Base-by-base conservation (phyloP, 208 protist genomes). In the Acanthamoeba lenticulata region DNA sequence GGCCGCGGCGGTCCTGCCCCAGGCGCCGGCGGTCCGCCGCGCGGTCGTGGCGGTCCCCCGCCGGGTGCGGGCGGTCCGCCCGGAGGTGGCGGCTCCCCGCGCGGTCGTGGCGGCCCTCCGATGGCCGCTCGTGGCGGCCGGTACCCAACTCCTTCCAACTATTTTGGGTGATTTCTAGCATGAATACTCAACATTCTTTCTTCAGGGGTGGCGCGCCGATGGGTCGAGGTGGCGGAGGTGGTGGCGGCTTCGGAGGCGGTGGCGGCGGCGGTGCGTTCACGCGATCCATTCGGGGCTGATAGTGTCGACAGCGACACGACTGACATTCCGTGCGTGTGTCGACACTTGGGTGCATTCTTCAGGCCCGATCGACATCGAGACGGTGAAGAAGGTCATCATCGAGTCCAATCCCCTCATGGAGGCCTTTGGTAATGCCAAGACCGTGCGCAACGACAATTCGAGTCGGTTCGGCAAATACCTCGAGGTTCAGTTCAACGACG, bases 351-450 rank as follows among this genome's bases (percentile, higher is more conserved):
- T 15, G 5, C 11, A 69, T 69, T 27, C 11, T 69, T 97, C 95
- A 83, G 96, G 96, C 90, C 95, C 96, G 19, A 95, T 95, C 85
- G 96, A 97, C 65, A 98, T 96, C 55, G 97, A 98, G 88, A 96
- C 94, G 44, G 97, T 96, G 27, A 98, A 98, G 95, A 96, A 96
- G 19, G 96, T 97, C 34, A 96, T 98, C 29, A 47, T 97, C 24
- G 86, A 97, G 86, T 96, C 94, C 55, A 97, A 94, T 83, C 95
- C 95, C 69, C 67, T 97, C 62, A 72, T 96, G 13, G 95, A 96
- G 77, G 88, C 94, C 21, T n/a, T n/a, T n/a, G n/a, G n/a, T n/a
- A n/a, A n/a, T n/a, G n/a, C n/a, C n/a, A n/a, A n/a, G n/a, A n/a
- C 96, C 15, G 86, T 90, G 5, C 42, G 90, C 67, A 97, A 97